Conservation (phyloP, 1,139 yeast genomes). For the Saccharomycopsis crataegensis region DNA sequence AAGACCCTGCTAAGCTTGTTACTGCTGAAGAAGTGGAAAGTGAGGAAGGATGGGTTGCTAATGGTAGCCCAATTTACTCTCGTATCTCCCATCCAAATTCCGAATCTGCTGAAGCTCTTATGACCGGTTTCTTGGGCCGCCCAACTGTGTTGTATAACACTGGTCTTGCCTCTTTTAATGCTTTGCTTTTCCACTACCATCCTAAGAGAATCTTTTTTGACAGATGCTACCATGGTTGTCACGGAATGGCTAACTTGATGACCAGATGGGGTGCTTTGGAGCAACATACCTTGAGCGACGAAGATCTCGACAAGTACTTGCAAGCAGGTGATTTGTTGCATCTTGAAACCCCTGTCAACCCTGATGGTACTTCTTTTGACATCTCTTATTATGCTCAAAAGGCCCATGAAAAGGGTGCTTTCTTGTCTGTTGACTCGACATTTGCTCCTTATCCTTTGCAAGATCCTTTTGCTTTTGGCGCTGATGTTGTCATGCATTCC, state of each 20-base stretch:
- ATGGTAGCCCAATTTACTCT: constrained; percentile 47
- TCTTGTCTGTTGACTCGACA: constrained; percentile 71
- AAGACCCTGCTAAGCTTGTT: constrained; percentile 46
- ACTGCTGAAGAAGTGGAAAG: constrained; percentile 33
- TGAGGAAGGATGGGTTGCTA: constrained; percentile 17
- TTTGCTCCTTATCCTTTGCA: constrained; percentile 92
- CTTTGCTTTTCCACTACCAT: constrained; percentile 59
- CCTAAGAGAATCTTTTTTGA: constrained; percentile 76
- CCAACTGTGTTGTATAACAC: constrained; percentile 63
- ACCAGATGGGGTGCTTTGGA: constrained; percentile 54
- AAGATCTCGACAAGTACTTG: constrained; percentile 41
- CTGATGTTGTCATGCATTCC: constrained; percentile 79
- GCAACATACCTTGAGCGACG: constrained; percentile 42
- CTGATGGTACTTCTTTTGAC: constrained; percentile 65
- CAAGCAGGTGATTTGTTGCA: constrained; percentile 71
- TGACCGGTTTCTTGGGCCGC: constrained; percentile 49
- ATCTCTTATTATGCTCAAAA: constrained; percentile 52
- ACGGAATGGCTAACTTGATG: constrained; percentile 57
- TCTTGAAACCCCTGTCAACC: constrained; percentile 84
- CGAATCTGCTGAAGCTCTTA: constrained; percentile 55
- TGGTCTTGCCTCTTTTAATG: constrained; percentile 78
- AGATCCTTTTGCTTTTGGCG: constrained; percentile 73
- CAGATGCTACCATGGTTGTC: constrained; percentile 80
- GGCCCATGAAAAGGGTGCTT: constrained; percentile 68
- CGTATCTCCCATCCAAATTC: constrained; percentile 69